Percentiles rank a stretch among this genome's conserved stretches.
Evolutionary conservation across 2,329 filamentous ascomycete genomes (phyloP).

Genomic region (Pseudodiploospora longispora): DNA sequence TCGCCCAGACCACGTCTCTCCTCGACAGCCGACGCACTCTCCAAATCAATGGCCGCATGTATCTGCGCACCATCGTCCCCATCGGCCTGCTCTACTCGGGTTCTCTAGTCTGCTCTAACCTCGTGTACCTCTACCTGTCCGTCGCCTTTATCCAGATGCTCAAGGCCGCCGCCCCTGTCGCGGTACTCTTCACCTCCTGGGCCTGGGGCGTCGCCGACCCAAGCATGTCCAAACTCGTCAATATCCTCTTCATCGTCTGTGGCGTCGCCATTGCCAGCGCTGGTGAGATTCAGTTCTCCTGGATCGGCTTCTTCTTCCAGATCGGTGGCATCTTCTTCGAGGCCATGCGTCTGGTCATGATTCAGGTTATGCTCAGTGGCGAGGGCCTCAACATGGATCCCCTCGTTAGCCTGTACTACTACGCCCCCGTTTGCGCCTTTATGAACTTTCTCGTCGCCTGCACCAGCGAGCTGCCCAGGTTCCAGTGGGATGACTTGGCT

Average conservation of each 20-base stretch:
- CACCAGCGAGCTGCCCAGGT: constrained; percentile 57
- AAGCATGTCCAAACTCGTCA: constrained; percentile 34
- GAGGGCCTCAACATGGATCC: constrained; percentile 81
- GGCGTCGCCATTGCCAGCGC: constrained; percentile 45
- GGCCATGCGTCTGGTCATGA: constrained; percentile 75
- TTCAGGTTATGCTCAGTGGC: constrained; percentile 70
- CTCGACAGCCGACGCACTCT: constrained; percentile 56
- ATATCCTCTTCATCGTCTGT: constrained; percentile 43
- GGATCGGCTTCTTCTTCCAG: constrained; percentile 61
- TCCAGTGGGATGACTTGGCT: constrained; percentile 59
- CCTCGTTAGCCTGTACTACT: constrained; percentile 83
- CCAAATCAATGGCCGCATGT: constrained; percentile 52
- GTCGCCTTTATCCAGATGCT: constrained; percentile 66
- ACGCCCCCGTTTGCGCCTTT: constrained; percentile 72
- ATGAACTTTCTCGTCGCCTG: constrained; percentile 70
- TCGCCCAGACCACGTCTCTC: constrained; percentile 54
- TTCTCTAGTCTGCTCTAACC: constrained; percentile 58
- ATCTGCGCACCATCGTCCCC: constrained; percentile 55
- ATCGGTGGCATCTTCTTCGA: constrained; percentile 71
- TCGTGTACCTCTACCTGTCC: constrained; percentile 59
- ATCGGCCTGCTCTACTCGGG: constrained; percentile 59
- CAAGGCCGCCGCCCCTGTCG: constrained; percentile 60
- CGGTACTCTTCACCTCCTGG: constrained; percentile 60
- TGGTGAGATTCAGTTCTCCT: constrained; percentile 62
- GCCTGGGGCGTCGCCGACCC: constrained; percentile 43